phyloP scores from a whole-genome alignment of 1,284 basidiomycete species.

The Lignosus rhinocerotis region DNA sequence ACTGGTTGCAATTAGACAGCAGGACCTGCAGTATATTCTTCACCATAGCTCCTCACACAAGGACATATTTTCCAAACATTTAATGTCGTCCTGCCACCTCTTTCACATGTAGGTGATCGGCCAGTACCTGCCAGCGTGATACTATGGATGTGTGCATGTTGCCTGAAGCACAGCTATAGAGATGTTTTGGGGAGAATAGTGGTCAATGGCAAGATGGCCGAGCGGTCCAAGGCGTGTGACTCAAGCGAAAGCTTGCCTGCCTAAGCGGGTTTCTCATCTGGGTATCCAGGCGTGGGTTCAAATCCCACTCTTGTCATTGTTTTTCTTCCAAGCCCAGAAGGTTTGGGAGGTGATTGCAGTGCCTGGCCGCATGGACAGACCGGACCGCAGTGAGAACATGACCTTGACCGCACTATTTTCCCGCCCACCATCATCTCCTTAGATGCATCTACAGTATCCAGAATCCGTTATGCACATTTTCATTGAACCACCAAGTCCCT shows the following conservation, averaged over 20 bases:
- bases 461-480: conserved; percentile 3
- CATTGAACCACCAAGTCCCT: neutral
- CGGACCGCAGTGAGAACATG: conserved; percentile 8
- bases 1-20: no score
- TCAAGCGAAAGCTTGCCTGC: conserved; percentile 24
- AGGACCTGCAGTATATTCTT: no score
- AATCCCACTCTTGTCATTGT: conserved; percentile 22
- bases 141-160: no score
- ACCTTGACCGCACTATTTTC: conserved; percentile 3
- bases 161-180: no score
- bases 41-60: no score
- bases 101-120: no score
- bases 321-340: neutral
- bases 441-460: neutral
- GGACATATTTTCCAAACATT: no score
- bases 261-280: conserved; percentile 22
- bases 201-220: conserved; percentile 21
- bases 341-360: neutral
- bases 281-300: conserved; percentile 24
- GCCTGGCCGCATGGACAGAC: neutral
- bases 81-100: no score
- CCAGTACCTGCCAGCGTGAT: no score
- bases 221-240: conserved; percentile 24
- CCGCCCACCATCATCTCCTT: conserved; percentile 3
- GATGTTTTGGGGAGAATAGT: no score